Evolutionary conservation across 1,284 basidiomycete species (phyloP).

Genomic region (Spongiforma sp.): DNA sequence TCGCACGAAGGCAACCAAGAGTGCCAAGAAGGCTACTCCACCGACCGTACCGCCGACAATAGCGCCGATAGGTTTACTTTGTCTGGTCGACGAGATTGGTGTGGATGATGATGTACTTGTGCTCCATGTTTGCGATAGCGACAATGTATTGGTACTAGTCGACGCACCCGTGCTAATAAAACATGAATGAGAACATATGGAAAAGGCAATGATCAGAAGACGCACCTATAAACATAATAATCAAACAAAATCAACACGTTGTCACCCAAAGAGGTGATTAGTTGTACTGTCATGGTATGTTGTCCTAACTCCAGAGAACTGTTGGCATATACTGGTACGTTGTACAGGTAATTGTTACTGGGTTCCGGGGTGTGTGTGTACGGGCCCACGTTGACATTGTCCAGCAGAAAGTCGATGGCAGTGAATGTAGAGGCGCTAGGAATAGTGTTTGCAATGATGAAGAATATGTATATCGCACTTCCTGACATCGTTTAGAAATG

Average conservation of each 20-base stretch:
- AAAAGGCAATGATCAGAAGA: background rate
- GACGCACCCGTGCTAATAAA: slow-evolving; percentile 8
- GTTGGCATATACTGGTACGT: slow-evolving; percentile 20
- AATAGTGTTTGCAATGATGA: slow-evolving; percentile 16
- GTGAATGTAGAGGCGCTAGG: background rate
- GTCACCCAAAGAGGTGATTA: background rate
- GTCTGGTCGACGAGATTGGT: background rate
- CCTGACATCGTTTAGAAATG: slow-evolving; percentile 8
- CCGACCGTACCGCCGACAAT: slow-evolving; percentile 16
- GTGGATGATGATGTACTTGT: background rate
- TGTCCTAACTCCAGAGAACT: slow-evolving; percentile 5
- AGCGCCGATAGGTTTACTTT: background rate
- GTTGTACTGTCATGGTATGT: slow-evolving; percentile 15
- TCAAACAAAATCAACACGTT: slow-evolving; percentile 16
- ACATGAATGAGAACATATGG: background rate
- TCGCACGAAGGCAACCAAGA: background rate
- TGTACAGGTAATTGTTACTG: slow-evolving; percentile 16
- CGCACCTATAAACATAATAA: slow-evolving; percentile 19
- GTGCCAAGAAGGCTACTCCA: background rate
- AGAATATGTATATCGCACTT: slow-evolving; percentile 24
- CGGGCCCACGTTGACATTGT: background rate
- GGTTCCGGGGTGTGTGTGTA: slow-evolving; percentile 1
- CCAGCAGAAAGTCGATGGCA: slow-evolving; percentile 15
- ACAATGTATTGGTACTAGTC: background rate
- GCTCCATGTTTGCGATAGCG: no score